Evolutionary conservation across 2,329 filamentous ascomycete species (phyloP), one percentile per base, ranked within the genome.

Genomic region (Aureobasidium pullulans): DNA sequence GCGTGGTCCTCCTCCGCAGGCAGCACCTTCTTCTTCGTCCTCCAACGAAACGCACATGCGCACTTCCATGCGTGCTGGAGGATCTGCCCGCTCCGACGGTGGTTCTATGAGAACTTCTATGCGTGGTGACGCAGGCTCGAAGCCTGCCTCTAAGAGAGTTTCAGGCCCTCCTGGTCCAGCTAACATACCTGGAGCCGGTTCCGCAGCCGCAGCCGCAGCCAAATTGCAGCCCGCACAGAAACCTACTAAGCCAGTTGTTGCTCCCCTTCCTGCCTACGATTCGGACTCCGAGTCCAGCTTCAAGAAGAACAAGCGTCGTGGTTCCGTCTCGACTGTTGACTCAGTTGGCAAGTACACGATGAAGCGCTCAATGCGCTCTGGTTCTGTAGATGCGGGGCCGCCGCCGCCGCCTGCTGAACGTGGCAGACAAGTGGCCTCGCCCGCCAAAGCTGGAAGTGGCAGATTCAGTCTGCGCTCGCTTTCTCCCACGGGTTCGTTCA

Each of bases 321-420:
- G 6, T 6, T 60, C 64, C 60, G 56, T 61, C 50, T 62, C 69
- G 59, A 56, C 66, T 1, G 58, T 63, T 4, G 73, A 73, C 42
- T 72, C 78, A 44, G 78, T 79, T 0, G 75, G 76, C 4, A 68
- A 73, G 28, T 81, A 84, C 57, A 80, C 77, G 1, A 89, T 96
- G 78, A 85, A 86, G 60, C 81, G 79, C 54, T 90, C 88, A 1
- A 89, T 96, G 88, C 82, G 91, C 61, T 75, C 73, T 29, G 69
- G 73, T 29, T 69, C 76, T 19, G 70, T 74, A 8, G 70, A 72
- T 52, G 65, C 68, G 40, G 54, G 54, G 11, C n/a, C 54, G 6
- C 34, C 42, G 11, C n/a, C 54, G 6, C 34, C 42, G 32, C 64
- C 71, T 48, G 69, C 72, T 9, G 71, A 76, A 29, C 72, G 73